Evolutionary conservation across 1,284 basidiomycete genomes (phyloP), one percentile per base, ranked within the genome.

Genomic region (Leccinum fallax): DNA sequence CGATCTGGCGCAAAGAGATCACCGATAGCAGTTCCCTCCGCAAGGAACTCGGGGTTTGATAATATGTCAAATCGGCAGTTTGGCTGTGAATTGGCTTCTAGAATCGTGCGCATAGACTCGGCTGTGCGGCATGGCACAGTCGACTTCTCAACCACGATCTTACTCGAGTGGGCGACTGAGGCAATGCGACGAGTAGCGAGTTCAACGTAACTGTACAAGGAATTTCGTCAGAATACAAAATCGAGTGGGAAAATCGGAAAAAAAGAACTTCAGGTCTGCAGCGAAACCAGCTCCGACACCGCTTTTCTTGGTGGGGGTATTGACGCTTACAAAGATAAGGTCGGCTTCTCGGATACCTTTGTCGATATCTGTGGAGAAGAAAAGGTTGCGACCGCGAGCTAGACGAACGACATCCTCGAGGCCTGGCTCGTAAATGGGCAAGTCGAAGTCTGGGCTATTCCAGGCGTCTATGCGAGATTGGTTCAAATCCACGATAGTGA

Each of bases 71-170:
- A 99, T 64, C 87, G 88, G 78, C 92, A 92, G 66, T 89, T 89
- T 59, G 92, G 89, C 76, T 90, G 94, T 40, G 95, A 96, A 85
- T 99, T 99, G 70, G 97, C 94, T 79, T 98, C 96, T 65, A 99
- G 89, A 76, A 99, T 98, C 62, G 94, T 97, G 71, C 96, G 92
- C 97, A 99, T 99, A 28, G 95, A 97, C 77, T 97, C 94, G 63
- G 97, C 97, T 9, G 97, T 99, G 66, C 97, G 89, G 81, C 96
- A 98, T 40, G 97, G 97, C 30, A 99, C 97, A 3, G 97, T 99
- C 19, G 97, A 99, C 80, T 99, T 99, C 76, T 99, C 97, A 61
- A 99, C 96, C 66, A 99, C 97, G 72, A 99, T 99, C 84, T 99
- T 99, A 77, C 88, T 92, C 7, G 92, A 88, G 40, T 83, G 92